phyloP scores from a whole-genome alignment of 2,329 filamentous ascomycete species.

The Botrytis paeoniae region DNA sequence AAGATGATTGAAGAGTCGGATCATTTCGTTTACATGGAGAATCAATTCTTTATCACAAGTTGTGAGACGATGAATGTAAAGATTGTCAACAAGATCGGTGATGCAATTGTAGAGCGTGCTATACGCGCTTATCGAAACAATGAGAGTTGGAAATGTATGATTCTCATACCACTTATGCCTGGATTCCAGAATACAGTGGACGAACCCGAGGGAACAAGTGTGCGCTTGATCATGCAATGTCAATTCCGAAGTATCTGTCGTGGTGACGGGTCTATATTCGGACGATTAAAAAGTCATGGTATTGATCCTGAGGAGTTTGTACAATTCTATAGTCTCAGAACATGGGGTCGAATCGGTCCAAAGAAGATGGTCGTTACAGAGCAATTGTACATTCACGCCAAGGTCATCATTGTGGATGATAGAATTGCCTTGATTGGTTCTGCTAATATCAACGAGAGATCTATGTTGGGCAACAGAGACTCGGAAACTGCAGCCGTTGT shows the following conservation, averaged over 20 bases:
- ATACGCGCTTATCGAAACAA: conserved; percentile 77
- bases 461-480: conserved; percentile 87
- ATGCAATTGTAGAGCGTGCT: conserved; percentile 89
- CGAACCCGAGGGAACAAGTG: conserved; percentile 87
- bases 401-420: conserved; percentile 94
- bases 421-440: conserved; percentile 91
- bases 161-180: conserved; percentile 94
- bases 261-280: conserved; percentile 89
- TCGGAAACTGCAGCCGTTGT: conserved; percentile 90
- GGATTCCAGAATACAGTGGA: conserved; percentile 97
- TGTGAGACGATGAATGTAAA: conserved; percentile 83
- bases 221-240: conserved; percentile 93
- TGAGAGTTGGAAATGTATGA: conserved; percentile 85
- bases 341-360: conserved; percentile 87
- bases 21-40: conserved; percentile 98
- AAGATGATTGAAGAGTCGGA: conserved; percentile 94
- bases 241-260: conserved; percentile 96
- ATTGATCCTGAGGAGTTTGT: conserved; percentile 96
- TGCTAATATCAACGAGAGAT: conserved; percentile 97
- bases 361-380: conserved; percentile 85
- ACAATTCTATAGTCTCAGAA: conserved; percentile 85
- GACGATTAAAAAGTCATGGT: conserved; percentile 69
- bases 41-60: conserved; percentile 96
- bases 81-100: conserved; percentile 90
- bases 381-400: conserved; percentile 97